Conservation (phyloP, 2,329 filamentous ascomycete species). For the Ascochyta pisi region DNA sequence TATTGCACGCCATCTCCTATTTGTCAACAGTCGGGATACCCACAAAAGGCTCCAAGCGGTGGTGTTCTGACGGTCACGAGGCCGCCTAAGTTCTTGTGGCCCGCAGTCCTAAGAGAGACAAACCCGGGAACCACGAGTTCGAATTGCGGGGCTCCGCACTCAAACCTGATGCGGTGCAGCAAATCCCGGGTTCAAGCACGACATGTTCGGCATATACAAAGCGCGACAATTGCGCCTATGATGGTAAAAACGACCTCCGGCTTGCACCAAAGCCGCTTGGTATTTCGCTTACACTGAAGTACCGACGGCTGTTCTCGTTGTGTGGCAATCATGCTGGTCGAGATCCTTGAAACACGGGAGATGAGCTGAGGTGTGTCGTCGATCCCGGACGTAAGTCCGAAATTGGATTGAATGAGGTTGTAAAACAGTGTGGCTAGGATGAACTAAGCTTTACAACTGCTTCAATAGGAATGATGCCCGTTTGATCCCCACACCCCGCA, state of each 20-base stretch:
- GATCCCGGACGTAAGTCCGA: slow-evolving; percentile 9
- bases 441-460: slow-evolving; percentile 12
- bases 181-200: neutral
- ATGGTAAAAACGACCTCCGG: slow-evolving; percentile 1
- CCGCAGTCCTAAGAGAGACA: slow-evolving; percentile 1
- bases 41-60: neutral
- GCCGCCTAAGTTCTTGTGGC: neutral
- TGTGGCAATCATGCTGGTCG: neutral
- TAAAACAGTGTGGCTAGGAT: slow-evolving; percentile 6
- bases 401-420: neutral
- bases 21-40: slow-evolving; percentile 1
- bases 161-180: slow-evolving; percentile 5
- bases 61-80: slow-evolving; percentile 4
- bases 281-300: slow-evolving; percentile 6
- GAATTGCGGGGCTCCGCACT: slow-evolving; percentile 10
- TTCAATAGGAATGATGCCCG: slow-evolving; percentile 6
- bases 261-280: neutral
- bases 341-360: slow-evolving; percentile 15
- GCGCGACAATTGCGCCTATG: slow-evolving; percentile 4
- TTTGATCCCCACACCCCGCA: slow-evolving; percentile 13
- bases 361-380: slow-evolving; percentile 9
- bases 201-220: slow-evolving; percentile 6
- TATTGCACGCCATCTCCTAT: slow-evolving; percentile 1
- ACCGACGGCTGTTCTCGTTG: slow-evolving; percentile 1
- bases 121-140: slow-evolving; percentile 1